Base-by-base conservation (phyloP, 768 basidiomycete genomes). In the Macrolepiota fuliginosa region DNA sequence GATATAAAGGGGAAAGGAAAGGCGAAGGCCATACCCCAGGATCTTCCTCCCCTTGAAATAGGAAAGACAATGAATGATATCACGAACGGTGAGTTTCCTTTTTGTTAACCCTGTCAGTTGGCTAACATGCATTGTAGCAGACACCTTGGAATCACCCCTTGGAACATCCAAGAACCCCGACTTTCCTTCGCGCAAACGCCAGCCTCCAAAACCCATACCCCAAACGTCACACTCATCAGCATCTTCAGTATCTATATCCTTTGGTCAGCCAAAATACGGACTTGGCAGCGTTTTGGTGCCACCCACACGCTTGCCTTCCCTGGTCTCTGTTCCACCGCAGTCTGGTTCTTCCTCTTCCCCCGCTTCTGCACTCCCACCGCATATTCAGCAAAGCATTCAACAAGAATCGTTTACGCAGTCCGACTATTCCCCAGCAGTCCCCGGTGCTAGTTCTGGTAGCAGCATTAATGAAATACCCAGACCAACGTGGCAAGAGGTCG, bases 61-160 rank as follows among this genome's bases (percentile, higher is more conserved):
- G 69, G 68, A 27, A 63, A 59, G 67, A 66, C 54, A 49, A 79
- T 80, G 67, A 67, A 72, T 37, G 81, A 82, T 64, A 81, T 82
- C 51, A 83, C 81, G 2, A 82, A 83, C 58, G 74, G 80, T 82
- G 64, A 46, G 71, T 65, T 58, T 53, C 39, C 24, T 35, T 50
- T 17, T 52, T 55, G 35, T 29, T 29, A 2, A 0, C 51, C 32
- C 35, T 53, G 6, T 35, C 12, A 19, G 4, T 22, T 12, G 17
- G 9, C 54, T 61, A 19, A 53, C 42, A 5, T 4, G n/a, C 47
- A 45, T 54, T 19, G 25, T 40, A 36, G 35, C 46, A 25, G 61
- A 42, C 46, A 69, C 62, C 54, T 64, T 55, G 24, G 58, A 40
- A 25, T 55, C 46, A 51, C 49, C 62, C 27, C 32, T 40, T 4